Conservation (phyloP, 2,329 filamentous ascomycete species). For the Neocatenulostroma microsporum region DNA sequence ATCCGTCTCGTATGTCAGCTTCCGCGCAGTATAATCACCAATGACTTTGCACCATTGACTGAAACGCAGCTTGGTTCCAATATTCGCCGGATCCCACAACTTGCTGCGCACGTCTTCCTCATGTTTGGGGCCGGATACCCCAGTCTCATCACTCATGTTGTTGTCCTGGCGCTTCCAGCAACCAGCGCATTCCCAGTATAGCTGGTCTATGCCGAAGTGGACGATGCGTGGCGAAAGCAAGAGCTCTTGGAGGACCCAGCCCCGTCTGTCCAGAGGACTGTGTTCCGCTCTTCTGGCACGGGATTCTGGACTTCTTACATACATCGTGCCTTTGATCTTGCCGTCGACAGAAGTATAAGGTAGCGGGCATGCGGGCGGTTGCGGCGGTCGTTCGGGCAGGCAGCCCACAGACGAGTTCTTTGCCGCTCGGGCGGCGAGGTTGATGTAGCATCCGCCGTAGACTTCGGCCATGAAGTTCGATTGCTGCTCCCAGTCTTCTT, state of each 20-base stretch:
- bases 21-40: background rate
- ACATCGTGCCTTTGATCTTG: too few species aligned
- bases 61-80: too few species aligned
- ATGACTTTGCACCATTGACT: too few species aligned
- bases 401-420: too few species aligned
- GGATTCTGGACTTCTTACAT: too few species aligned
- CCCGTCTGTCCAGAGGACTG: slow-evolving; percentile 5
- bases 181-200: slow-evolving; percentile 11
- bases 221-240: slow-evolving; percentile 9
- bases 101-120: background rate
- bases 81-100: background rate
- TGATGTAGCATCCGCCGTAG: too few species aligned
- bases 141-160: background rate
- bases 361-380: too few species aligned
- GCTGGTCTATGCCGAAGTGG: slow-evolving; percentile 10
- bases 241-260: slow-evolving; percentile 18
- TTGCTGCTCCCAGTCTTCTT: background rate
- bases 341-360: too few species aligned
- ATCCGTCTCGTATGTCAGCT: slow-evolving; percentile 2
- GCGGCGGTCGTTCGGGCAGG: too few species aligned
- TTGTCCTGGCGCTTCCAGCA: background rate
- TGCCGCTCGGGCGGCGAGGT: too few species aligned
- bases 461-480: too few species aligned
- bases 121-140: background rate
- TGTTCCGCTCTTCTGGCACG: background rate